Base-by-base conservation (phyloP, 805 yeast genomes). In the Ogataea polymorpha region DNA sequence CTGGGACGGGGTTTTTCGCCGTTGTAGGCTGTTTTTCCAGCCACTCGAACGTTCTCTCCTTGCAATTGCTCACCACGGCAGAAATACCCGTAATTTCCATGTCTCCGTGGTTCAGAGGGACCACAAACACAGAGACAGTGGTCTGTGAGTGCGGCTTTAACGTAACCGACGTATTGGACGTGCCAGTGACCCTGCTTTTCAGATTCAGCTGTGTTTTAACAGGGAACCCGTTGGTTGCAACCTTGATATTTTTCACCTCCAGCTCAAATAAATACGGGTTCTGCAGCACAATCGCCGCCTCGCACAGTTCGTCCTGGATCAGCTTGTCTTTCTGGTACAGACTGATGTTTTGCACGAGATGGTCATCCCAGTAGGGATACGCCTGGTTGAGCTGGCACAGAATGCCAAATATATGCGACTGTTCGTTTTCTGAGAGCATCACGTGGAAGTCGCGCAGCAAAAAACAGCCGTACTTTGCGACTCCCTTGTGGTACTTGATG, bases 181-280 rank as follows among this genome's bases (percentile, higher is more conserved):
- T 37, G 6, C 46, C 48, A 2, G 54, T 39, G 14, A 29, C 44
- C 32, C 40, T 51, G 20, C 43, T 51, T 35, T 44, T 50, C 26
- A 48, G 17, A 37, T 51, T 55, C 13, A 53, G 18, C 14, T 48
- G 50, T 2, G 62, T 66, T 45, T 58, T 54, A 41, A 56, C 7
- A 6, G 61, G 46, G 13, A 65, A 56, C 17, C 50, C 59, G 1
- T 48, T 38, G 4, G 64, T 52, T 5, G 53, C 49, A 2, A 82
- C 61, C 27, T 63, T 53, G 3, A 83, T 55, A 23, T 72, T 72
- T 14, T 68, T 66, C 5, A 90, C 63, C 27, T 77, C 80, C 11
- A 90, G 65, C 30, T 82, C 87, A 59, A 86, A 87, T 5, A 76
- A 75, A 63, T 79, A 87, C 7, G 96, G 96, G 57, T 91, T 91